phyloP scores from a whole-genome alignment of 1,284 basidiomycete species.

The Cryptococcus sp. region DNA sequence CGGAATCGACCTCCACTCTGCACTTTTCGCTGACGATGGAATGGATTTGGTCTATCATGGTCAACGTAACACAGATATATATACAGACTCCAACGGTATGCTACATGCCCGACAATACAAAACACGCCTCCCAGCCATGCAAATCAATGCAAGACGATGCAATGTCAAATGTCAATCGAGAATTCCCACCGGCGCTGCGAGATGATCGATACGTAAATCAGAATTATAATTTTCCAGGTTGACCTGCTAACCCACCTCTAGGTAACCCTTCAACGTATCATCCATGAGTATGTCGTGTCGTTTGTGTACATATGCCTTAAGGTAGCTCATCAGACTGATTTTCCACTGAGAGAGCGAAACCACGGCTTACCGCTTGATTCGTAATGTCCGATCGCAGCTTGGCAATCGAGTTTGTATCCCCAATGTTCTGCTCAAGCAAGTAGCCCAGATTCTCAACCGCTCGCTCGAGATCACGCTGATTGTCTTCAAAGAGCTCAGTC shows the following conservation, averaged over 20 bases:
- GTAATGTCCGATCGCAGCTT: constrained; percentile 86
- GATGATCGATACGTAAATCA: not conserved
- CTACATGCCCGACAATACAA: not conserved
- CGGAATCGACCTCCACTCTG: no score
- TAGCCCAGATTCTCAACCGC: constrained; percentile 95
- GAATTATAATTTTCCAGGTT: not conserved
- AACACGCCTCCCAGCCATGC: not conserved
- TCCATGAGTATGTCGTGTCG: constrained; percentile 92
- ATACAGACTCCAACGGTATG: no score
- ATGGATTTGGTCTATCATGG: no score
- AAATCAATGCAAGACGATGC: not conserved
- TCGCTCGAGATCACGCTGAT: constrained; percentile 90
- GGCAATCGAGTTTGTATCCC: constrained; percentile 76
- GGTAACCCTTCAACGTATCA: constrained; percentile 87
- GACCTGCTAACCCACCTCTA: constrained; percentile 66
- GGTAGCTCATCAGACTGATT: constrained; percentile 11
- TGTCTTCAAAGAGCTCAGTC: constrained; percentile 96
- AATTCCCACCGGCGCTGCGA: constrained; percentile 54
- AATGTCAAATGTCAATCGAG: constrained; percentile 16
- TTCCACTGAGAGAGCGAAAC: constrained; percentile 11
- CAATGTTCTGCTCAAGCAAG: constrained; percentile 81
- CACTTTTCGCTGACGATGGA: no score
- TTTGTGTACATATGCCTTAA: constrained; percentile 90
- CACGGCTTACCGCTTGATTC: constrained; percentile 74
- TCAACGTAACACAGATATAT: no score